Conservation (phyloP, 306 rosid species). For the Prosopis cineraria region DNA sequence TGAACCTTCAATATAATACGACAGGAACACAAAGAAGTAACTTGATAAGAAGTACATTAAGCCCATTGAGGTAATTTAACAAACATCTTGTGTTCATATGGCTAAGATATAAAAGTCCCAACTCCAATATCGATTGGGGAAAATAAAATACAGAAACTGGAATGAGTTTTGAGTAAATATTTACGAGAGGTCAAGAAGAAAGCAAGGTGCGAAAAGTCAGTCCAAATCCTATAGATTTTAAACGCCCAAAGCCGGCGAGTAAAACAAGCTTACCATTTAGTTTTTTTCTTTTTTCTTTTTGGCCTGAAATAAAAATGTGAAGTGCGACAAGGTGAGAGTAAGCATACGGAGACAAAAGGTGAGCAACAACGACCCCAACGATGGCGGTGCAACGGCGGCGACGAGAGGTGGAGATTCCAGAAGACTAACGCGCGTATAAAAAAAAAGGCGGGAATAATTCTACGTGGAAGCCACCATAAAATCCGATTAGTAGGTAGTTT, state of each 20-base stretch:
- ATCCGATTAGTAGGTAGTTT: neutral
- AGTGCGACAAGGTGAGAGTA: neutral
- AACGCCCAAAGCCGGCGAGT: no score
- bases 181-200: neutral
- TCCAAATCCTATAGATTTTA: neutral
- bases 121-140: neutral
- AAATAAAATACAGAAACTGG: neutral
- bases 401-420: neutral
- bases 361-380: neutral
- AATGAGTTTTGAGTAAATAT: neutral
- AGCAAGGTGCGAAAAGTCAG: neutral
- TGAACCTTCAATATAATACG: neutral
- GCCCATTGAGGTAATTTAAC: constrained; percentile 30
- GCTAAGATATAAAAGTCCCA: neutral
- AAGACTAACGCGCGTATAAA: neutral
- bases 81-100: constrained; percentile 22
- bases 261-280: neutral
- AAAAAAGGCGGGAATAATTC: constrained; percentile 7
- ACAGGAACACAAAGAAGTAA: neutral
- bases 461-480: neutral
- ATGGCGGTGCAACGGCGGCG: neutral
- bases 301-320: neutral
- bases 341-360: neutral
- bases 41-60: neutral
- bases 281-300: no score